Evolutionary conservation across 116 monocot genomes (phyloP).

Genomic region (Papilionanthe hybrid): DNA sequence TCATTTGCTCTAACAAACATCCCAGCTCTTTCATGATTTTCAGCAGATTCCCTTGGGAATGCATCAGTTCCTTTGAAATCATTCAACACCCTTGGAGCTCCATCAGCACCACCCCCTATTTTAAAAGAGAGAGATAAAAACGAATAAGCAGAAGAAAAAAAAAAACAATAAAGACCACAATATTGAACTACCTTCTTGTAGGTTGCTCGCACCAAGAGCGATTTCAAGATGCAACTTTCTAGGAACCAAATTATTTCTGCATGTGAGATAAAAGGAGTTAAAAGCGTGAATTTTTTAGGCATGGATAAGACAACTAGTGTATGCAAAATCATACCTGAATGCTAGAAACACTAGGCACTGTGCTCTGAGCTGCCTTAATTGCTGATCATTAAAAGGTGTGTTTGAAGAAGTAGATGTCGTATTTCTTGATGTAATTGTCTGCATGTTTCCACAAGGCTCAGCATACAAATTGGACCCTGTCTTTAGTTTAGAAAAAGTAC

Average conservation of each 20-base stretch:
- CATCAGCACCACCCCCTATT: conserved; percentile 26
- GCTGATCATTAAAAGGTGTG: conserved; percentile 91
- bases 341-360: conserved; percentile 99
- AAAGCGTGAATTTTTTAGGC: background rate
- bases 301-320: background rate
- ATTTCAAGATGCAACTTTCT: conserved; percentile 90
- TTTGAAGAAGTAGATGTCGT: conserved; percentile 27
- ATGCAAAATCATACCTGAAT: conserved; percentile 64
- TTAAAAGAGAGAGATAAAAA: background rate
- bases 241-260: conserved; percentile 87
- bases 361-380: conserved; percentile 96
- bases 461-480: conserved; percentile 16
- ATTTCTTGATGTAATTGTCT: conserved; percentile 11
- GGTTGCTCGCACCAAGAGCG: conserved; percentile 60
- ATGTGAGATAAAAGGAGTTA: conserved; percentile 6
- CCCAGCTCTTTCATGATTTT: conserved; percentile 43
- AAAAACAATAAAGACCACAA: background rate
- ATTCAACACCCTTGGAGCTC: conserved; percentile 20
- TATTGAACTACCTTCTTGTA: conserved; percentile 52
- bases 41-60: conserved; percentile 43
- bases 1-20: conserved; percentile 40
- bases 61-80: conserved; percentile 39
- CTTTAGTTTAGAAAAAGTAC: conserved; percentile 10
- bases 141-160: background rate
- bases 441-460: conserved; percentile 13